These are phyloP conservation scores for Pleurotus djamor DNA, from an alignment of 768 basidiomycete species.

Conservation along the genomic window DNA sequence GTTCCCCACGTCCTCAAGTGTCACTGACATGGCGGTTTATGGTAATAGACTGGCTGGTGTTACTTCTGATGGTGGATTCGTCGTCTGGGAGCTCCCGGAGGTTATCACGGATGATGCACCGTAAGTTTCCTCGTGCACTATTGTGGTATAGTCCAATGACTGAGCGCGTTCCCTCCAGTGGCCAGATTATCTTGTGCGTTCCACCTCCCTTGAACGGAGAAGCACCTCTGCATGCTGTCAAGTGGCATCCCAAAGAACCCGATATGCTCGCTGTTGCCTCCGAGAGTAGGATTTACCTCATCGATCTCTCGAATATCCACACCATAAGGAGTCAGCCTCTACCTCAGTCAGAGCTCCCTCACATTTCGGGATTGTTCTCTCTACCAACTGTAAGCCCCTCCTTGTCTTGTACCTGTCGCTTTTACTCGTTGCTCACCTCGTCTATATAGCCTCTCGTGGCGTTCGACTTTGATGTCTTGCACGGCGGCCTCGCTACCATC, in stretches of 20 bases:
- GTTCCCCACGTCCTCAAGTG: conserved; percentile 61
- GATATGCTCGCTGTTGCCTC: conserved; percentile 85
- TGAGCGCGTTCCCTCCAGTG: conserved; percentile 35
- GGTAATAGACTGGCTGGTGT: conserved; percentile 83
- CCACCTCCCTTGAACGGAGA: conserved; percentile 58
- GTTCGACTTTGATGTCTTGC: conserved; percentile 81
- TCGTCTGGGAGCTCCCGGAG: conserved; percentile 85
- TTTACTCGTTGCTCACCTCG: neutral
- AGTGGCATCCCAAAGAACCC: conserved; percentile 85
- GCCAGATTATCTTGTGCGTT: conserved; percentile 66
- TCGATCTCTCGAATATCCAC: conserved; percentile 52
- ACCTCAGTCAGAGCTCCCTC: conserved; percentile 65
- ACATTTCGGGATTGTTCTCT: conserved; percentile 65
- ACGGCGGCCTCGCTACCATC: conserved; percentile 77
- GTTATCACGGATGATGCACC: conserved; percentile 84
- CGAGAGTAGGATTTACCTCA: conserved; percentile 69
- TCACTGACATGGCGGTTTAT: conserved; percentile 85
- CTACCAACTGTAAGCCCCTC: conserved; percentile 60
- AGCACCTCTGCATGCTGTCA: conserved; percentile 69
- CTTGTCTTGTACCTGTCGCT: conserved; percentile 1
- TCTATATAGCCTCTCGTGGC: conserved; percentile 67
- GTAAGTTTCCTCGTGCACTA: conserved; percentile 41
- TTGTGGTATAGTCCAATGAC: neutral
- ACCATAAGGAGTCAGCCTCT: conserved; percentile 64
- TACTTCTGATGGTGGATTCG: conserved; percentile 86